Evolutionary conservation across 129 eudicot species (phyloP).

Genomic region (Tagetes patula): DNA sequence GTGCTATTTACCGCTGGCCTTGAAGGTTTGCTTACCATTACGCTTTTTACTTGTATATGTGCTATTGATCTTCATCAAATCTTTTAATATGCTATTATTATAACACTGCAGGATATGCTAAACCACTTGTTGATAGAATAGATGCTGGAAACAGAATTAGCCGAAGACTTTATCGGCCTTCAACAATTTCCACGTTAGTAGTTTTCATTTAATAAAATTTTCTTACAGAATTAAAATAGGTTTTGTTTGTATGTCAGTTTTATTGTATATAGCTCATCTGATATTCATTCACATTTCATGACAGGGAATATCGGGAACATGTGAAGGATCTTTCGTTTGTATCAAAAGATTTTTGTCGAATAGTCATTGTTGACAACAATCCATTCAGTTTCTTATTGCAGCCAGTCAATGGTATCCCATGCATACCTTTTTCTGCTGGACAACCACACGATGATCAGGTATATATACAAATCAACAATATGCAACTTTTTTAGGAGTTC

Average conservation of each 20-base stretch:
- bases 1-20: conserved; percentile 97
- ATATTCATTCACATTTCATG: background rate
- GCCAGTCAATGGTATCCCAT: conserved; percentile 91
- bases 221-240: background rate
- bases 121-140: conserved; percentile 96
- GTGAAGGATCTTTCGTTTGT: conserved; percentile 88
- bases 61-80: conserved; percentile 6
- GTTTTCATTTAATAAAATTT: background rate
- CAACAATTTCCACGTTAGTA: conserved; percentile 92
- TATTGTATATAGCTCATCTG: background rate
- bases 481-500: background rate
- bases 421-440: conserved; percentile 96
- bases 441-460: conserved; percentile 97
- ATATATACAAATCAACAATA: conserved; percentile 1
- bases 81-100: conserved; percentile 26
- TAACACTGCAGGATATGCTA: conserved; percentile 77
- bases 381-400: conserved; percentile 99
- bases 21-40: conserved; percentile 61
- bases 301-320: conserved; percentile 94
- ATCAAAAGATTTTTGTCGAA: conserved; percentile 67
- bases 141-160: conserved; percentile 67
- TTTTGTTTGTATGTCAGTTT: background rate
- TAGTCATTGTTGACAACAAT: conserved; percentile 90
- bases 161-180: conserved; percentile 84
- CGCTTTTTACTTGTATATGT: conserved; percentile 15